A percentile compares a stretch with the other conserved stretches of the same genome.
These are phyloP conservation scores for Nicotiana noctiflora DNA, from an alignment of 257 asterid genomes.

Conservation along the genomic window DNA sequence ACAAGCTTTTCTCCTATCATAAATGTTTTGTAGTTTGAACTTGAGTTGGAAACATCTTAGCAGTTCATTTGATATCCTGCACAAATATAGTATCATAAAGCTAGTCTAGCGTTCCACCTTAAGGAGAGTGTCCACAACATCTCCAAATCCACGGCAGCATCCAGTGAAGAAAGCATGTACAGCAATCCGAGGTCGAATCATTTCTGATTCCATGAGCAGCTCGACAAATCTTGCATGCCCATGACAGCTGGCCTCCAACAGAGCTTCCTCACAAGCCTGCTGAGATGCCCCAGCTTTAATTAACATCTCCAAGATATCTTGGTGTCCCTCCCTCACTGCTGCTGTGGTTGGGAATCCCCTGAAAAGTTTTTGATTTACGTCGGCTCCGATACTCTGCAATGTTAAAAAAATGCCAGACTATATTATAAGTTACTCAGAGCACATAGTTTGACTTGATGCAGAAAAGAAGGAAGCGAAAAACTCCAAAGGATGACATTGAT, in stretches of 20 bases:
- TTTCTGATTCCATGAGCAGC: constrained; percentile 63
- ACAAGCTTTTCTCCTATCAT: not conserved
- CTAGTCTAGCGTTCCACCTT: constrained; percentile 32
- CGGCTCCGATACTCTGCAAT: constrained; percentile 63
- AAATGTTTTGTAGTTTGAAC: not conserved
- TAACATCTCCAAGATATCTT: constrained; percentile 56
- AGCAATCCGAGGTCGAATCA: constrained; percentile 65
- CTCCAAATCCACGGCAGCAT: constrained; percentile 59
- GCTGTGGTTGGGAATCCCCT: constrained; percentile 63
- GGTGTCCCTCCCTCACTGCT: constrained; percentile 68
- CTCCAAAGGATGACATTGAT: not conserved
- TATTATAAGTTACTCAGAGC: not conserved
- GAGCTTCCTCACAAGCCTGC: constrained; percentile 82
- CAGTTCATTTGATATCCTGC: not conserved
- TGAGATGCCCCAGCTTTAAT: constrained; percentile 77
- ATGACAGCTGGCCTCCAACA: constrained; percentile 68
- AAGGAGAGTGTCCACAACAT: constrained; percentile 51
- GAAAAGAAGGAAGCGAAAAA: not conserved
- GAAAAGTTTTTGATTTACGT: constrained; percentile 57
- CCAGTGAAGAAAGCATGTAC: constrained; percentile 69
- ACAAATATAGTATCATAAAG: not conserved
- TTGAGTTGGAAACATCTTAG: not conserved
- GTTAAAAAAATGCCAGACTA: not conserved
- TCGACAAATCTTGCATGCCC: constrained; percentile 50
- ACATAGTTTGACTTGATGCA: not conserved